These are phyloP conservation scores for Elsinoe perseae DNA, from an alignment of 2,329 filamentous ascomycete species.

Conservation along the genomic window DNA sequence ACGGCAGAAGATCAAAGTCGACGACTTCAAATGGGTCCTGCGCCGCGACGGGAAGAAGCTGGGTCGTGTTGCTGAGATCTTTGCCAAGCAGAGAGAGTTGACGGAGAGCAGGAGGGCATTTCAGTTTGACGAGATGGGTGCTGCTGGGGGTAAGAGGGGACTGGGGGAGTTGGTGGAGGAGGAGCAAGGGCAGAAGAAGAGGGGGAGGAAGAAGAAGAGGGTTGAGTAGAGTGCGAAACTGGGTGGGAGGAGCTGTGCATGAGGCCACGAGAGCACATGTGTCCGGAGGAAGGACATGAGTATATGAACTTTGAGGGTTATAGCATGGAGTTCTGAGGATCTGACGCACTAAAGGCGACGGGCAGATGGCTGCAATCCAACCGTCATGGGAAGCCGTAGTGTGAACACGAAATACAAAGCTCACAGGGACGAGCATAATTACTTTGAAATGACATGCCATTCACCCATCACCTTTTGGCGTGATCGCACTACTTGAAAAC, in stretches of 20 bases:
- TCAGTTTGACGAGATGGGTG: slow-evolving; percentile 57
- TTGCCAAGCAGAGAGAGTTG: slow-evolving; percentile 80
- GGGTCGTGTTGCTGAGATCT: slow-evolving; percentile 80
- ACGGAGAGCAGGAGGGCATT: slow-evolving; percentile 74
- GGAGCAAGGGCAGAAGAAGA: slow-evolving; percentile 43
- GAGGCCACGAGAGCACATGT: neutral
- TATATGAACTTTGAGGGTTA: too few relatives aligned
- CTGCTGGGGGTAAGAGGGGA: slow-evolving; percentile 42
- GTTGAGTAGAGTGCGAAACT: slow-evolving; percentile 19
- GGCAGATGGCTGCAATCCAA: too few relatives aligned
- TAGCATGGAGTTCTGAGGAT: neutral
- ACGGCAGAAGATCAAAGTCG: slow-evolving; percentile 94
- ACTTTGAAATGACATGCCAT: slow-evolving; percentile 1
- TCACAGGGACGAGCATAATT: neutral
- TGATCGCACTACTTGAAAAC: slow-evolving; percentile 8
- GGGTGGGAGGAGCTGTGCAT: neutral
- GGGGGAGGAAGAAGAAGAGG: slow-evolving; percentile 26
- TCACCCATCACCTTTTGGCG: slow-evolving; percentile 13
- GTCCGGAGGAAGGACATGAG: neutral
- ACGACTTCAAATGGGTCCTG: slow-evolving; percentile 93
- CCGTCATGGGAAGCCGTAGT: too few relatives aligned
- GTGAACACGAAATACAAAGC: too few relatives aligned
- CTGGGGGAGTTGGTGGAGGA: slow-evolving; percentile 40
- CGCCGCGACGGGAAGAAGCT: slow-evolving; percentile 77
- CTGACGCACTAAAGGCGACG: too few relatives aligned